Evolutionary conservation across 306 rosid species (phyloP), one percentile per base, ranked within the genome.

Genomic region (Ormosia semicastrata): DNA sequence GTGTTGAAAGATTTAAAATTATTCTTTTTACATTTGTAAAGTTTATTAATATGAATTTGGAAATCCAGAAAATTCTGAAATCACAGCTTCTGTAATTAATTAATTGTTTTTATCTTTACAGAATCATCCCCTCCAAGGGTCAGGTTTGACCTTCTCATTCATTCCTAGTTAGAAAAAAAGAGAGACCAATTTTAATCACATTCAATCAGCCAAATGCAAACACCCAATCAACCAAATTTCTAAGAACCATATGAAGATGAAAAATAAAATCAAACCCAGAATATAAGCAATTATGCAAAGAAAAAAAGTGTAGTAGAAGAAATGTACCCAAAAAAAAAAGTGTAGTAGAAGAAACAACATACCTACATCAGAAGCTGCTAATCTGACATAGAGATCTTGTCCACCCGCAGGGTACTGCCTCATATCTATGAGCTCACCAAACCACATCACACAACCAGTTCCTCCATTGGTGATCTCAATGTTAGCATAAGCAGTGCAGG

Each of bases 321-420:
- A 37, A 74, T 24, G 24, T 24, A 24, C 24, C 0, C 43, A 24
- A 30, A 5, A 46, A 58, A 47, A 2, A 39, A n/a, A 60, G 24
- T 6, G 2, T 18, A 56, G 8, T 12, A 15, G 13, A 44, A 54
- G 14, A 8, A 37, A 74, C 15, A 46, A 86, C 81, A 49, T 90
- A 93, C 97, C 93, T 41, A 90, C 34, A 73, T 93, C 97, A 24
- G 97, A 89, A 86, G 97, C 90, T 0, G 94, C 88, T 52, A 91
- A 87, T 57, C 94, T 83, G 80, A 93, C 86, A 82, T 67, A 89
- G 1, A 93, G 83, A 64, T 82, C 80, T 73, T 93, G 98, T 0
- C 98, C 97, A 3, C 90, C 87, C 0, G 50, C 13, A 39, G 84
- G 70, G 39, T 85, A 85, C 39, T 14, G 29, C 34, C 98, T 87